phyloP scores from a whole-genome alignment of 2,329 filamentous ascomycete genomes.

The Penicillium sp. region DNA sequence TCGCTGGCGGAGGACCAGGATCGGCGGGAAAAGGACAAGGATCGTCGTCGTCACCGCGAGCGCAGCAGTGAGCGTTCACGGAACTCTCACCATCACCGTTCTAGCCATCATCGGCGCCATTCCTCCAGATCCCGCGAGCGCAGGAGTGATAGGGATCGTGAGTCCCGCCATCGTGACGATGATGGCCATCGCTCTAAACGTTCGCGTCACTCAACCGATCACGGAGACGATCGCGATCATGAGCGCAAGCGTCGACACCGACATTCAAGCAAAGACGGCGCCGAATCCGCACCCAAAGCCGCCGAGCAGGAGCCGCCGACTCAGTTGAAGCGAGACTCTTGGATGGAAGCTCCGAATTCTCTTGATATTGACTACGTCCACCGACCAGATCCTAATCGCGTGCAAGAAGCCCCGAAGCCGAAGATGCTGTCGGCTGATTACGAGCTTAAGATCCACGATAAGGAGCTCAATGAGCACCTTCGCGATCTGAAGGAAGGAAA shows the following conservation, averaged over 20 bases:
- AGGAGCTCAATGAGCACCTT: slow-evolving; percentile 75
- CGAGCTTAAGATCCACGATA: slow-evolving; percentile 70
- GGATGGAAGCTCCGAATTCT: slow-evolving; percentile 88
- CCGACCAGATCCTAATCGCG: slow-evolving; percentile 60
- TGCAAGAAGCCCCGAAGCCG: slow-evolving; percentile 43
- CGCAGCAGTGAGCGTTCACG: slow-evolving; percentile 42
- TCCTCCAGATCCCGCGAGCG: slow-evolving; percentile 39
- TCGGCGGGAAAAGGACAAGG: slow-evolving; percentile 38
- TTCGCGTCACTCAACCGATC: slow-evolving; percentile 56
- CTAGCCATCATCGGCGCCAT: slow-evolving; percentile 44
- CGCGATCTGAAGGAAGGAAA: slow-evolving; percentile 60
- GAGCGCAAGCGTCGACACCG: slow-evolving; percentile 50
- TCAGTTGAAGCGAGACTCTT: slow-evolving; percentile 70
- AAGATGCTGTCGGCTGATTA: slow-evolving; percentile 56
- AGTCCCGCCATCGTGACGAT: slow-evolving; percentile 48
- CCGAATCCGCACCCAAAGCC: slow-evolving; percentile 34
- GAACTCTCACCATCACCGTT: slow-evolving; percentile 27
- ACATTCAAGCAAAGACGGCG: slow-evolving; percentile 40
- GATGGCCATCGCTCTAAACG: slow-evolving; percentile 64
- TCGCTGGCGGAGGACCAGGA: slow-evolving; percentile 61
- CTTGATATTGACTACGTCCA: slow-evolving; percentile 75
- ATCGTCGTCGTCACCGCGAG: slow-evolving; percentile 40
- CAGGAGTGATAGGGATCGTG: slow-evolving; percentile 34
- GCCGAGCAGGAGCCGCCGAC: slow-evolving; percentile 42
- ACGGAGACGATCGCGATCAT: slow-evolving; percentile 49